Evolutionary conservation across 2,329 filamentous ascomycete species (phyloP), one percentile per base, ranked within the genome.

Genomic region (Botryotinia convoluta): DNA sequence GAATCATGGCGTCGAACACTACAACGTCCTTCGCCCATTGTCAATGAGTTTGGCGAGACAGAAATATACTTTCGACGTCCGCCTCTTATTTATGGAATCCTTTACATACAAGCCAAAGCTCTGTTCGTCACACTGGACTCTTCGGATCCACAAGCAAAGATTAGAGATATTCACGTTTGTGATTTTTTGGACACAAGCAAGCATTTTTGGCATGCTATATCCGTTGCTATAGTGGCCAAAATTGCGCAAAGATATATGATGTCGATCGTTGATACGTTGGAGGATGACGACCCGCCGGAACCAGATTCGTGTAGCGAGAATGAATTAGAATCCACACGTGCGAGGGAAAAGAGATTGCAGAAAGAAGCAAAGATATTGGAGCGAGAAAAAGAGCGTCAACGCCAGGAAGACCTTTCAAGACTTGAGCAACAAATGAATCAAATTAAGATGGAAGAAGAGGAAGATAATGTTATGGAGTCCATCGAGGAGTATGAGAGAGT

Each of bases 191-290:
- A 80, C 3, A 74, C 75, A 29, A 60, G 72, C n/a, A 78, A 76
- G 74, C 79, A 79, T 73, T 80, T 81, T 20, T 82, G 81, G 81
- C 80, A 81, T 73, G 81, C 78, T 12, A 75, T 82, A 67, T 80
- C 79, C 16, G 74, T 82, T 71, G 79, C 80, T 32, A 79, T 81
- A 45, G 70, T 81, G 35, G 73, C 79, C 44, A 78, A 78, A 51
- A 73, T 77, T 42, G 79, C 80, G 3, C 74, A 81, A 48, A 80
- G 81, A 48, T 80, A 81, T 48, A 75, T 79, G 29, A 78, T 80
- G 76, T 75, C 78, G 2, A 78, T 79, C 32, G 78, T 75, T 72
- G 77, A 79, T 73, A 76, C 78, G 67, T 63, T 80, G 14, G 78
- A 79, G 65, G 69, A 73, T 45, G 77, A 79, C 51, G 75, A 75